A percentile compares a stretch with the other conserved stretches of the same genome.
phyloP scores from a whole-genome alignment of 257 asterid species.

The Ligustrum vulgare region DNA sequence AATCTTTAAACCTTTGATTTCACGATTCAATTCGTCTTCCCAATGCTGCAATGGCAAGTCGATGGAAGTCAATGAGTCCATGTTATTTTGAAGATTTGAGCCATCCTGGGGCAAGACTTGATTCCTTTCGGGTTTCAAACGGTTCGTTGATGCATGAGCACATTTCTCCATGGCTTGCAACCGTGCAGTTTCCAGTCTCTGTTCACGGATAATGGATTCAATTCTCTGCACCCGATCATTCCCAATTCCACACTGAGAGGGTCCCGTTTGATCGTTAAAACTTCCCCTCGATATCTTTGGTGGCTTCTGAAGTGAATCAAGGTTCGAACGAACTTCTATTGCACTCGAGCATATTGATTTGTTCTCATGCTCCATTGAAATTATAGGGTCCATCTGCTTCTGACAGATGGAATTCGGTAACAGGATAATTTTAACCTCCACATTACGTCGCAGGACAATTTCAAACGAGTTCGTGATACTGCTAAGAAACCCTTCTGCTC shows the following conservation, averaged over 20 bases:
- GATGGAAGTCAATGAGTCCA: slow-evolving; percentile 37
- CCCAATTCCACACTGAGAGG: slow-evolving; percentile 34
- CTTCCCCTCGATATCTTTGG: slow-evolving; percentile 33
- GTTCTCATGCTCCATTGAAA: slow-evolving; percentile 19
- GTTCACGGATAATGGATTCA: slow-evolving; percentile 82
- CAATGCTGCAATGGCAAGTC: slow-evolving; percentile 51
- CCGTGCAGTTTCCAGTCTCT: slow-evolving; percentile 90
- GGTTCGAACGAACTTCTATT: slow-evolving; percentile 26
- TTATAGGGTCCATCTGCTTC: slow-evolving; percentile 28
- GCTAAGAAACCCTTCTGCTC: slow-evolving; percentile 94
- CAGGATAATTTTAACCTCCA: slow-evolving; percentile 73
- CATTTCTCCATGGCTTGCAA: slow-evolving; percentile 86
- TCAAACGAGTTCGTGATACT: slow-evolving; percentile 90
- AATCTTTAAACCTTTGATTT: slow-evolving; percentile 59
- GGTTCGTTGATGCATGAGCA: slow-evolving; percentile 58
- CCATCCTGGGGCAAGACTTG: slow-evolving; percentile 87
- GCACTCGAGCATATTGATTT: slow-evolving; percentile 19
- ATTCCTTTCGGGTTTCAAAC: slow-evolving; percentile 76
- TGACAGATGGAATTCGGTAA: slow-evolving; percentile 41
- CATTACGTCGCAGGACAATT: slow-evolving; percentile 68
- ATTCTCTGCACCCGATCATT: slow-evolving; percentile 66
- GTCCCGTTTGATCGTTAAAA: slow-evolving; percentile 34
- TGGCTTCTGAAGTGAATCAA: slow-evolving; percentile 30
- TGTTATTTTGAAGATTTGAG: slow-evolving; percentile 34
- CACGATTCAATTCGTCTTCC: slow-evolving; percentile 73